Evolutionary conservation across 805 yeast genomes (phyloP), one percentile per base, ranked within the genome.

Genomic region (Cyberlindnera maritima): DNA sequence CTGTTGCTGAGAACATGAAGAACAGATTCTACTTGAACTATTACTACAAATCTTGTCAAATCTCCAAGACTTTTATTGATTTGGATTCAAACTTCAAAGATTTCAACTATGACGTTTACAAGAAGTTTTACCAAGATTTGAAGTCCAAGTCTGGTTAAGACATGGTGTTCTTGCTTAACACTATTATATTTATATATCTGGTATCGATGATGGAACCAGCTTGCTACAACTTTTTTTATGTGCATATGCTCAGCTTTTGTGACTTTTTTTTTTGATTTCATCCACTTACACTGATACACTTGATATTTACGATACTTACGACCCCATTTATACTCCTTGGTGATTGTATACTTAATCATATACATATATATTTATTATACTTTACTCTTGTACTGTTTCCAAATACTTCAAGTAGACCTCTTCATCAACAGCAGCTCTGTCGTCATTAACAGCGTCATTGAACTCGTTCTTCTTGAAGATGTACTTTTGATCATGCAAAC

Each of bases 1-100:
- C 47, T 9, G 38, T 40, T 19, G 44, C 48, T 17, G 54, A 53
- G 18, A 46, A 44, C 29, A 48, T 50, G 47, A 50, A 49, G 46
- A 53, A 48, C 29, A 50, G 49, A 28, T 62, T 67, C 69, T 64
- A 67, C 48, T 50, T 66, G 55, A 68, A 68, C 36, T 72, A 72
- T 46, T 69, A 70, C 48, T 80, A 78, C 64, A 80, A 79, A 63
- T 74, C 82, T 35, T 79, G 78, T 56, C 83, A 81, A 61, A 72
- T 81, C 11, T 74, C 83, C 26, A 80, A 79, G 61, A 72, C 79
- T 49, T 79, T 81, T 56, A 75, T 80, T 55, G 87, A 81, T 56
- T 68, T 81, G 51, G 85, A 81, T 60, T 77, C 76, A 62, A 80
- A 77, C 58, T 81, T 81, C 59, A 75, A 80, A 29, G 71, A 71